These are phyloP conservation scores for Taxillus chinensis DNA, from an alignment of 164 flowering plant species.

Conservation along the genomic window DNA sequence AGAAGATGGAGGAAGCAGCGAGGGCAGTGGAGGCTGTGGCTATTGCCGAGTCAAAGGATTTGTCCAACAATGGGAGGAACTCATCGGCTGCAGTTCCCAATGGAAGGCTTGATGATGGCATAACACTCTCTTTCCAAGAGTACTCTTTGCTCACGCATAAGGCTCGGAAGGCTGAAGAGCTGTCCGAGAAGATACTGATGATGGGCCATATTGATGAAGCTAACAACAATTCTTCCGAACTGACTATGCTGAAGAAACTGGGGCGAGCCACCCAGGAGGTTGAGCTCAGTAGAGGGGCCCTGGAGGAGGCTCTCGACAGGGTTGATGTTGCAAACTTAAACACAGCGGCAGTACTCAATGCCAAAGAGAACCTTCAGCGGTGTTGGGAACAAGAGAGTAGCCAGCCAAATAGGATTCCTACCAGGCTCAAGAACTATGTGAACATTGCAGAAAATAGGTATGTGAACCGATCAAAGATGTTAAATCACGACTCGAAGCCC, in stretches of 20 bases:
- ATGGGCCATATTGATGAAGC: conserved; percentile 13
- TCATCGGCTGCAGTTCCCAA: conserved; percentile 4
- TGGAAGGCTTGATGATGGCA: conserved; percentile 21
- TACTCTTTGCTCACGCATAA: conserved; percentile 17
- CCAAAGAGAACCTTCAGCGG: conserved; percentile 20
- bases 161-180: conserved; percentile 16
- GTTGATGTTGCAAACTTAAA: conserved; percentile 19
- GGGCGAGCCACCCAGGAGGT: conserved; percentile 33
- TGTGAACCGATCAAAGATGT: conserved; percentile 7
- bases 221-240: conserved; percentile 9
- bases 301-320: conserved; percentile 28
- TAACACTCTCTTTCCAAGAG: conserved; percentile 16
- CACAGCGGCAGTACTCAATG: conserved; percentile 15
- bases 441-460: conserved; percentile 8
- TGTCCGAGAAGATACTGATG: conserved; percentile 18
- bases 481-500: conserved; percentile 21
- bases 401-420: conserved; percentile 11
- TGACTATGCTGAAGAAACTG: conserved; percentile 23
- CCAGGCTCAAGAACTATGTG: conserved; percentile 9
- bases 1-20: conserved; percentile 68
- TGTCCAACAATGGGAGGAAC: conserved; percentile 4
- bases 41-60: conserved; percentile 34
- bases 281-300: conserved; percentile 18
- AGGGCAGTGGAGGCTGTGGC: conserved; percentile 63
- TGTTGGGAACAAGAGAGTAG: conserved; percentile 18